Evolutionary conservation across 2,329 filamentous ascomycete species (phyloP).

Genomic region (Colletotrichum sp.): DNA sequence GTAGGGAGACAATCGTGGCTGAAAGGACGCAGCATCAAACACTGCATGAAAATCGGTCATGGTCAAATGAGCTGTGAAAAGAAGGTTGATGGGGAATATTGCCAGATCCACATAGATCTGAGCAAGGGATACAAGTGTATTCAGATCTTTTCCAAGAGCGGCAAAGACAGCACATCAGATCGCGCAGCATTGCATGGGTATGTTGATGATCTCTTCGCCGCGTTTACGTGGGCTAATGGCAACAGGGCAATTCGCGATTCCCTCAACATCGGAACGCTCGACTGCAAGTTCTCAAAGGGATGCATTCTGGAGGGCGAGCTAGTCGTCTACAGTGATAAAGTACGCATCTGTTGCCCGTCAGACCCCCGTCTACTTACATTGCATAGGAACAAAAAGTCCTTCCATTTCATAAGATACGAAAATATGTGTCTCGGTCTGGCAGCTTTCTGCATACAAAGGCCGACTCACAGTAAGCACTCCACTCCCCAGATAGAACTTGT

Average conservation of each 20-base stretch:
- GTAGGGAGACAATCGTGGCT: slow-evolving; percentile 67
- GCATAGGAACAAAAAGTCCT: slow-evolving; percentile 63
- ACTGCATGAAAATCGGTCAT: slow-evolving; percentile 70
- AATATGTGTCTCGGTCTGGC: slow-evolving; percentile 77
- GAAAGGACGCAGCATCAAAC: slow-evolving; percentile 73
- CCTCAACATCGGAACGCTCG: slow-evolving; percentile 61
- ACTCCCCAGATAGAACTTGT: background rate
- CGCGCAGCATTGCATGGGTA: slow-evolving; percentile 63
- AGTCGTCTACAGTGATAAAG: slow-evolving; percentile 74
- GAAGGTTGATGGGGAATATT: slow-evolving; percentile 90
- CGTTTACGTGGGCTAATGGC: slow-evolving; percentile 17
- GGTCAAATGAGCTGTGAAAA: slow-evolving; percentile 74
- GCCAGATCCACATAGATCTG: slow-evolving; percentile 82
- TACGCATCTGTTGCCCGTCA: slow-evolving; percentile 25
- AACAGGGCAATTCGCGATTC: slow-evolving; percentile 63
- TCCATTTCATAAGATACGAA: slow-evolving; percentile 82
- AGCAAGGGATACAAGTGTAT: slow-evolving; percentile 59
- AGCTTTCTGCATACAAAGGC: slow-evolving; percentile 67
- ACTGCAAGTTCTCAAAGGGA: slow-evolving; percentile 62
- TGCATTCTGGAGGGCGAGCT: slow-evolving; percentile 88
- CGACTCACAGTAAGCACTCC: slow-evolving; percentile 66
- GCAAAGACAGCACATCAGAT: slow-evolving; percentile 84
- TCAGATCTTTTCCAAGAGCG: slow-evolving; percentile 90
- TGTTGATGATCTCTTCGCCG: slow-evolving; percentile 18
- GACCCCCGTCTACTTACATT: slow-evolving; percentile 18